Base-by-base conservation (phyloP, 2,329 filamentous ascomycete genomes). In the Trichoderma brevicompactum region DNA sequence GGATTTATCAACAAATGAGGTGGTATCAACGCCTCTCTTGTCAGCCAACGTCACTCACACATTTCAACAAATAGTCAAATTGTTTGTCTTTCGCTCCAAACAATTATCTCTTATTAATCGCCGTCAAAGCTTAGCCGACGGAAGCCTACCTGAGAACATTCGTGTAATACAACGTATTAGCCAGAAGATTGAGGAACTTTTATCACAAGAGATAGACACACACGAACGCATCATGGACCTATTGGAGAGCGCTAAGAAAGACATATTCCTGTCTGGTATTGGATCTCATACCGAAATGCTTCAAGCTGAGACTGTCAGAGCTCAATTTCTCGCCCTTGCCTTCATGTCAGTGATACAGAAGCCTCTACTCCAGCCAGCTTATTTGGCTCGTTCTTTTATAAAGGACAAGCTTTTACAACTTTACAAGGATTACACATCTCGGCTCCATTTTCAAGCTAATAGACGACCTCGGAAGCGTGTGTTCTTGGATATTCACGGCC, bases 401-500 rank as follows among this genome's bases (percentile, higher is more conserved):
- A 41, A 52, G 38, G 23, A 48, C 7, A 17, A 15, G 7, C 36
- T 62, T 52, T 41, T 62, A 19, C 41, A 53, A 8, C 38, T 64
- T 1, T 64, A 64, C 19, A 43, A 34, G 12, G 46, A 65, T 17
- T 61, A 61, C 28, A 44, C 34, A 15, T 50, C 46, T 48, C 36
- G 38, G 7, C 55, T 65, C 10, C 60, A 64, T 32, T 64, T 64
- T 7, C 43, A 60, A 41, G 53, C 63, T 9, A 50, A 49, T 23
- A 48, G 55, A 2, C 54, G 54, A 4, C 63, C 54, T 6, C 44
- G 66, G 10, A 53, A 66, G 17, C 55, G 60, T 0, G 50, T 66
- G 0, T 71, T 70, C 49, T 44, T 70, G 3, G 60, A 67, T 48
- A 68, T 71, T 2, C 54, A 66, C n/a, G 66, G 63, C 32, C 62